These are phyloP conservation scores for Septoria petroselini DNA, from an alignment of 2,329 filamentous ascomycete species.

Conservation along the genomic window DNA sequence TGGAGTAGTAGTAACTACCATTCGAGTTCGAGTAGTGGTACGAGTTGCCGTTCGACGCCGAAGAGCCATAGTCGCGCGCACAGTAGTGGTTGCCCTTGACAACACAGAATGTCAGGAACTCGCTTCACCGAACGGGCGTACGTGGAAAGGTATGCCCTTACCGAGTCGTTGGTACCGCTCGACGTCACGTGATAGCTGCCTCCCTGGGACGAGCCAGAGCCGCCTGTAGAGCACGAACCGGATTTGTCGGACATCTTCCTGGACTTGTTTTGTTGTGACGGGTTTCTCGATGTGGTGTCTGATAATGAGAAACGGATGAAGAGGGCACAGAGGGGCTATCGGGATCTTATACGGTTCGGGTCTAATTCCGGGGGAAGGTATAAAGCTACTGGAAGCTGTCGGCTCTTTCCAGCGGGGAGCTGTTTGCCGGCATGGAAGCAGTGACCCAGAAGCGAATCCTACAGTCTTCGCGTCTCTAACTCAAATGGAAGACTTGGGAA, in stretches of 20 bases:
- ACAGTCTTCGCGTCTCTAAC: too few species aligned
- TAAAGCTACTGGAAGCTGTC: too few species aligned
- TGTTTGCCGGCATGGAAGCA: too few species aligned
- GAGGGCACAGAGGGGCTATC: too few species aligned
- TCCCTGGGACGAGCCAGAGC: slow-evolving; percentile 29
- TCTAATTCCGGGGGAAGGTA: too few species aligned
- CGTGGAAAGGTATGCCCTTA: slow-evolving; percentile 37
- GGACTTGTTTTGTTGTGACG: too few species aligned
- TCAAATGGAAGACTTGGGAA: too few species aligned
- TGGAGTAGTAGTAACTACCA: slow-evolving; percentile 63
- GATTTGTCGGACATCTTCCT: slow-evolving; percentile 30
- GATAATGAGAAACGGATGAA: too few species aligned
- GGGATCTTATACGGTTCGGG: too few species aligned
- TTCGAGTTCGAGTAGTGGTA: slow-evolving; percentile 68
- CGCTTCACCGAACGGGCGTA: background rate
- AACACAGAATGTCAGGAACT: background rate
- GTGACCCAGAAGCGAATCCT: too few species aligned
- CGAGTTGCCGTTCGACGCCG: slow-evolving; percentile 55
- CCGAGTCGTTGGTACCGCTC: slow-evolving; percentile 62
- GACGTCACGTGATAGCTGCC: slow-evolving; percentile 49
- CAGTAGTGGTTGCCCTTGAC: slow-evolving; percentile 66
- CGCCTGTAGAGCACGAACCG: slow-evolving; percentile 10
- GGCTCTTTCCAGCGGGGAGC: too few species aligned
- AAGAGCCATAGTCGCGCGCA: slow-evolving; percentile 59
- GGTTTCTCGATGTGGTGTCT: too few species aligned